Base-by-base conservation (phyloP, 257 asterid species). In the Craterostigma plantagineum region DNA sequence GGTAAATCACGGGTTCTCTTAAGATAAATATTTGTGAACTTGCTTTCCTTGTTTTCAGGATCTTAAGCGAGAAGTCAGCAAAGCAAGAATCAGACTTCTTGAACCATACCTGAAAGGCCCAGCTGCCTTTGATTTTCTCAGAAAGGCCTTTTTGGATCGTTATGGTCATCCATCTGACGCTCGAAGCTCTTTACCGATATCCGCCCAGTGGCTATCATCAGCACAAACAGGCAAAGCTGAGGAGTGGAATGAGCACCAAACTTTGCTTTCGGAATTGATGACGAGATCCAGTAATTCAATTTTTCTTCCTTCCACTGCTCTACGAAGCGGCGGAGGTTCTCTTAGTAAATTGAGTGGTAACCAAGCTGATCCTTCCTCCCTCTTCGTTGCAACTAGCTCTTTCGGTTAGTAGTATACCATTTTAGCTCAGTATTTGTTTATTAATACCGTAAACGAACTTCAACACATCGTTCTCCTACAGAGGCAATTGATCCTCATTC, bases 91-190 rank as follows among this genome's bases (percentile, higher is more conserved):
- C 58, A 72, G 65, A 52, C 58, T 90, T 59, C 61, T 90, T 62
- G 91, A 83, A 56, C 95, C 98, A 0, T 46, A 68, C 53, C 53
- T 90, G 53, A 83, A 75, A 62, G 98, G 98, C 18, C 72, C 92
- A 35, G 91, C 67, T 52, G 95, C 83, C 51, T 51, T 82, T 35
- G 72, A 73, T 44, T 90, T 62, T 61, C 74, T 90, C 44, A 72
- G 68, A 60, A 83, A 63, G 58, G 72, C 87, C 56, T 90, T 90
- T 58, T 52, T 79, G 54, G 68, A 34, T 50, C 80, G 53, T 41
- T 75, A 63, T 57, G 98, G 95, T 35, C 72, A 69, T 55, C 95
- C 92, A 52, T 59, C 75, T 49, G 72, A 68, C 34, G 81, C 79
- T 14, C 33, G 39, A 40, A 51, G 53, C 43, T 50, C 72, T 48